Evolutionary conservation across 2,329 filamentous ascomycete species (phyloP), one percentile per base, ranked within the genome.

Genomic region (Fusarium sp.): DNA sequence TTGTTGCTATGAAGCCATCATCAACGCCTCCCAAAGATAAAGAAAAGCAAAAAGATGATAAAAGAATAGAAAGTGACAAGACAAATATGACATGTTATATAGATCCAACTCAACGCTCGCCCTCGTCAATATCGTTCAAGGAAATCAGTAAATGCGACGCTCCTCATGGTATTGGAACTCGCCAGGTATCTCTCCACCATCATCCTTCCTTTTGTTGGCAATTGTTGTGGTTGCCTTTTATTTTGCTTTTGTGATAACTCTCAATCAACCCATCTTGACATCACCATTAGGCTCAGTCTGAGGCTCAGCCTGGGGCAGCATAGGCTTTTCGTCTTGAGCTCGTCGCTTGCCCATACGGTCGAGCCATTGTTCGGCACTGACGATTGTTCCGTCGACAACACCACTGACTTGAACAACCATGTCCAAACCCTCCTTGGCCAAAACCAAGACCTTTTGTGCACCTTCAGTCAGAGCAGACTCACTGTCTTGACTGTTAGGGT

Each of bases 361-460:
- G 70, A 95, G 93, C 96, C 96, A 98, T 73, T 91, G 89, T 80
- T 98, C 95, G 1, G 96, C 96, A 74, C 92, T 96, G 58, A 92
- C 88, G 56, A 98, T 92, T 0, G 96, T 98, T 56, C 94, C 92
- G 72, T 97, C 93, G 11, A 98, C 87, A 3, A 98, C 93, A 8
- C 91, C 90, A 43, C 91, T 96, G 52, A 99, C 94, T 78, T 98
- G 94, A 2, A 90, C 88, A 86, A 98, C 94, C 91, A 98, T 97
- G 73, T 98, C 94, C 16, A 98, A 84, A 0, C 94, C 94, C 78
- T 98, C 95, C 75, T 92, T 92, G 9, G 95, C 95, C 54, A 98
- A 88, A 2, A 96, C 89, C 15, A 98, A 83, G 59, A 97, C 94
- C 43, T 92, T 87, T 72, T 94, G 91, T 0, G 93, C 94, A 54